Conservation (phyloP, 2,329 filamentous ascomycete genomes). For the Calonectria ilicicola region DNA sequence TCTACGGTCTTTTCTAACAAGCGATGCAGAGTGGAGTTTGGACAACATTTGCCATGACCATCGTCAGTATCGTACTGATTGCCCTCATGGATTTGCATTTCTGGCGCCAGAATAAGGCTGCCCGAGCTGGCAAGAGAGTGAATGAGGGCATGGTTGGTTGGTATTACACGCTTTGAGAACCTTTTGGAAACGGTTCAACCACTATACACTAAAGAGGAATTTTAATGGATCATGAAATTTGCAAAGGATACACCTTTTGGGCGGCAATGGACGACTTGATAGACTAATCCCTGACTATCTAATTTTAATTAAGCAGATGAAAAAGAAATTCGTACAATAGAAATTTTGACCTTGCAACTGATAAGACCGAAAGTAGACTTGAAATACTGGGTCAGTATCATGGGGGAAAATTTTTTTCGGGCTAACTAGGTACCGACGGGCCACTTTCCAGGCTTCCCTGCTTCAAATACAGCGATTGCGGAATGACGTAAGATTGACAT, state of each 20-base stretch:
- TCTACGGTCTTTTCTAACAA: not conserved
- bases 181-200: not conserved
- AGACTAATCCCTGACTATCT: not conserved
- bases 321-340: no score
- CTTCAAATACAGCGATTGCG: no score
- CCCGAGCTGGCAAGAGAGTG: not conserved
- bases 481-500: not conserved
- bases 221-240: not conserved
- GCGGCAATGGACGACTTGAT: no score
- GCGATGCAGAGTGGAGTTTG: slow-evolving; percentile 10
- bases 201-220: not conserved
- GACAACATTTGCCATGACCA: slow-evolving; percentile 17
- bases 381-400: not conserved
- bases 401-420: not conserved
- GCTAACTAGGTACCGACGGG: no score
- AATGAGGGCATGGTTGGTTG: slow-evolving; percentile 16
- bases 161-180: slow-evolving; percentile 9
- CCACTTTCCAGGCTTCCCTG: no score
- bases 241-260: not conserved
- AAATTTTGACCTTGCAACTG: not conserved
- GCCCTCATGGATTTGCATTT: slow-evolving; percentile 3
- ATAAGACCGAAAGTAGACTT: not conserved
- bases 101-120: slow-evolving; percentile 5
- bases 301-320: no score
- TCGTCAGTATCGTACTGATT: slow-evolving; percentile 6